A percentile compares a stretch with the other conserved stretches of the same genome.
These are phyloP conservation scores for Platanthera zijinensis DNA, from an alignment of 106 monocot species.

Conservation along the genomic window DNA sequence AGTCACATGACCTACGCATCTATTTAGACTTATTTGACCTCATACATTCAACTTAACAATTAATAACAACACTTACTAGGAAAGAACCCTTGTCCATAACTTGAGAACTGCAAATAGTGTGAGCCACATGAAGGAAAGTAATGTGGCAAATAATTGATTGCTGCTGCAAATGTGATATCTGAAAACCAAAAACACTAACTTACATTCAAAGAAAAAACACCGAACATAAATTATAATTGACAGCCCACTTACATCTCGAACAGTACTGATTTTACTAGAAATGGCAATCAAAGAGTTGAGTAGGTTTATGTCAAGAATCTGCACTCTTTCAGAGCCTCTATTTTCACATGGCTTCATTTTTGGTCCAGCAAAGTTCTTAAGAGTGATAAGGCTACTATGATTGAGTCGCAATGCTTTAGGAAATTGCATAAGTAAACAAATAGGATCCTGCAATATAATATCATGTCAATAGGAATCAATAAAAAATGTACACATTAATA, in stretches of 20 bases:
- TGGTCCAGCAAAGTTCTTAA: slow-evolving; percentile 1
- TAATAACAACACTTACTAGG: slow-evolving; percentile 30
- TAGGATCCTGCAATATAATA: slow-evolving; percentile 40
- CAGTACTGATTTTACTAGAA: slow-evolving; percentile 24
- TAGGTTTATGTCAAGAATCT: slow-evolving; percentile 17
- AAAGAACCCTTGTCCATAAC: slow-evolving; percentile 52
- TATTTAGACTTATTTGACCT: background rate
- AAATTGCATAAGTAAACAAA: slow-evolving; percentile 64
- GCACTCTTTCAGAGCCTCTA: slow-evolving; percentile 2
- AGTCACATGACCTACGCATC: background rate
- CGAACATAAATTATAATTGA: background rate
- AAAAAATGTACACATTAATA: background rate
- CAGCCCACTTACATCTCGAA: slow-evolving; percentile 15
- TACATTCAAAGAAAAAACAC: slow-evolving; percentile 3
- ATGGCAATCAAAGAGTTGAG: slow-evolving; percentile 49
- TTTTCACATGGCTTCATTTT: background rate
- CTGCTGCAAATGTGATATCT: slow-evolving; percentile 32
- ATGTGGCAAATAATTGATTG: slow-evolving; percentile 44
- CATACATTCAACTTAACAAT: background rate
- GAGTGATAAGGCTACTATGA: background rate
- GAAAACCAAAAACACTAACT: slow-evolving; percentile 6
- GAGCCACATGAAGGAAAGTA: slow-evolving; percentile 30
- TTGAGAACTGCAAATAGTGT: slow-evolving; percentile 41
- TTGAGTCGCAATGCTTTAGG: slow-evolving; percentile 29
- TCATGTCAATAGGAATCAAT: background rate